Base-by-base conservation (phyloP, 2,329 filamentous ascomycete genomes). In the Talaromyces sp. region DNA sequence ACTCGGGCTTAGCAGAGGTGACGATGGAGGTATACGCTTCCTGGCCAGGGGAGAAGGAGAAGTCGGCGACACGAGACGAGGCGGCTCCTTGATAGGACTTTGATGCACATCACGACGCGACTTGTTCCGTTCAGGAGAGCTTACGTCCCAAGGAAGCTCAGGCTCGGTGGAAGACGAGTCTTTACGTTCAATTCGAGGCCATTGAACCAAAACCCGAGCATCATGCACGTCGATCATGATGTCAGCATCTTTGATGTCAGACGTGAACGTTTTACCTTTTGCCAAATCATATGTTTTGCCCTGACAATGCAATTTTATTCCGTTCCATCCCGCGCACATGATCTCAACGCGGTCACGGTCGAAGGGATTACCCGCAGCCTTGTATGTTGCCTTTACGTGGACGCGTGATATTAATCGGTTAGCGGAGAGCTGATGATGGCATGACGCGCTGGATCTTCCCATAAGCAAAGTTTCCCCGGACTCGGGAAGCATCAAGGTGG, bases 211-310 rank as follows among this genome's bases (percentile, higher is more conserved):
- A 45, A 97, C 91, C 62, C 94, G 89, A 56, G 91, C 87, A 70
- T 96, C 92, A 67, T 96, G 91, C 41, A 97, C 91, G 72, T 97
- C 92, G 63, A 99, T 78, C 85, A 99, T 95, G 72, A 99, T 91
- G 67, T 96, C 91, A 17, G 86, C 86, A 64, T 87, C 85, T 69
- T 92, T 89, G 31, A 91, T 92, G 75, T 96, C 90, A 59, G 91
- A 96, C 48, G 87, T 88, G 74, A 97, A 97, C 52, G 85, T 89
- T 70, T 96, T 91, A 17, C 89, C 91, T 77, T 96, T 97, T 63
- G 80, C 81, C 67, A 99, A 76, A 64, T 96, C 90, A 80, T 89
- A 93, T 2, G 90, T 88, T 64, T 87, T 86, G 58, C 91, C 91
- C 74, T 93, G 88, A 78, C 91, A 97, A 76, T 96, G 91, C 65